Conservation (phyloP, 176 grass and related monocot species). For the Poa pratensis region DNA sequence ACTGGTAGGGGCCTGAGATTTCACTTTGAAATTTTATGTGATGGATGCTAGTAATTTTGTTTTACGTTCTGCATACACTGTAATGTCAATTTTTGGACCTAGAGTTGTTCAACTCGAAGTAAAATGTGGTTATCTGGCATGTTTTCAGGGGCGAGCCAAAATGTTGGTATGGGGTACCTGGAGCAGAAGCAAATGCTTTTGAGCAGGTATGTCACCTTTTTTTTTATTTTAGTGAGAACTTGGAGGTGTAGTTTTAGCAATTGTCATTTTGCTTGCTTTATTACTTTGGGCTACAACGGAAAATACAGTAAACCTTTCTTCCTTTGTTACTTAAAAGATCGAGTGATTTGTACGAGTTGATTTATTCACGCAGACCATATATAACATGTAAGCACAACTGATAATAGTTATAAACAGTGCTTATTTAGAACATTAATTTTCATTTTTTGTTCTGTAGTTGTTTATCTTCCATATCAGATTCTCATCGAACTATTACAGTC, state of each 20-base stretch:
- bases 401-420: background rate
- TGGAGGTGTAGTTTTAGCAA: slow-evolving; percentile 20
- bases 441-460: background rate
- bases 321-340: too few species aligned
- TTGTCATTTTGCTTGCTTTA: slow-evolving; percentile 3
- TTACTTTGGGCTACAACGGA: background rate
- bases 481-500: background rate
- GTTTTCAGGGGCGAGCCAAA: slow-evolving; percentile 92
- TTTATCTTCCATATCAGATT: background rate
- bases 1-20: background rate
- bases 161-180: slow-evolving; percentile 98
- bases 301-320: background rate
- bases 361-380: background rate
- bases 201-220: slow-evolving; percentile 59
- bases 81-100: slow-evolving; percentile 24
- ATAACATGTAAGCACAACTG: background rate
- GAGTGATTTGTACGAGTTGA: background rate
- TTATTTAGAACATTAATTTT: background rate
- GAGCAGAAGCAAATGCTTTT: slow-evolving; percentile 82
- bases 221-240: slow-evolving; percentile 7
- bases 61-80: background rate
- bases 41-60: slow-evolving; percentile 7
- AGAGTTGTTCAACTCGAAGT: slow-evolving; percentile 22
- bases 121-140: slow-evolving; percentile 47
- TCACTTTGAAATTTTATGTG: background rate